A percentile compares a stretch with the other conserved stretches of the same genome.
These are phyloP conservation scores for Sanghuangporus sanghuang DNA, from an alignment of 1,284 basidiomycete genomes.

Conservation along the genomic window DNA sequence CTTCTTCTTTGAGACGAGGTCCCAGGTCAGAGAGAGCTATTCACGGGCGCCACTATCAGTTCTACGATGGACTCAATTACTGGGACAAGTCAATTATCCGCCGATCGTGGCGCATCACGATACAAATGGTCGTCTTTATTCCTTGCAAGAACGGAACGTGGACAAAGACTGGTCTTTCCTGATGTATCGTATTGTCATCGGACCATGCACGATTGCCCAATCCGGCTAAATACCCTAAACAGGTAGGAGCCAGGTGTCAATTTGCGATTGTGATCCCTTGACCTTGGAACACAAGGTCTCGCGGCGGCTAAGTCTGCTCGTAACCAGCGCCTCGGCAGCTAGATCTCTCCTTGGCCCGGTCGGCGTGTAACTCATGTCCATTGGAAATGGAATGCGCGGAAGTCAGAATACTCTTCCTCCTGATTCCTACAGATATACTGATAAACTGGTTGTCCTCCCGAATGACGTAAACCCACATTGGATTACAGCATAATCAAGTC, in stretches of 20 bases:
- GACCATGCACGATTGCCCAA: no score
- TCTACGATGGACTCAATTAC: not conserved
- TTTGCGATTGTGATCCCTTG: no score
- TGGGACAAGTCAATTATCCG: not conserved
- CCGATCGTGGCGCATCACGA: not conserved
- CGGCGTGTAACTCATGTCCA: not conserved
- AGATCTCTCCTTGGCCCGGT: not conserved
- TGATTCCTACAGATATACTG: not conserved
- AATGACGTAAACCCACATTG: not conserved
- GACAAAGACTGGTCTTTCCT: not conserved
- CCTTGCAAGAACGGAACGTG: not conserved
- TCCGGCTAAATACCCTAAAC: no score
- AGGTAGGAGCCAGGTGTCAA: no score
- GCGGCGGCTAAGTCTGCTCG: not conserved
- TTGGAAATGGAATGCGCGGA: not conserved
- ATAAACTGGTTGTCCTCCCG: not conserved
- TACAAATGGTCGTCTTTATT: not conserved
- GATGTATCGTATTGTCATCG: no score
- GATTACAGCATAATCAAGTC: not conserved
- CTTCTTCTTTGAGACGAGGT: not conserved
- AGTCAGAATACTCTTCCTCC: not conserved
- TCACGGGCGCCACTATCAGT: not conserved
- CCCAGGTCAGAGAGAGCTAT: not conserved
- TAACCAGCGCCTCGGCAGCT: not conserved
- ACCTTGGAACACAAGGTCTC: not conserved